Base-by-base conservation (phyloP, 1,139 yeast species). In the Blastobotrys aristatus region DNA sequence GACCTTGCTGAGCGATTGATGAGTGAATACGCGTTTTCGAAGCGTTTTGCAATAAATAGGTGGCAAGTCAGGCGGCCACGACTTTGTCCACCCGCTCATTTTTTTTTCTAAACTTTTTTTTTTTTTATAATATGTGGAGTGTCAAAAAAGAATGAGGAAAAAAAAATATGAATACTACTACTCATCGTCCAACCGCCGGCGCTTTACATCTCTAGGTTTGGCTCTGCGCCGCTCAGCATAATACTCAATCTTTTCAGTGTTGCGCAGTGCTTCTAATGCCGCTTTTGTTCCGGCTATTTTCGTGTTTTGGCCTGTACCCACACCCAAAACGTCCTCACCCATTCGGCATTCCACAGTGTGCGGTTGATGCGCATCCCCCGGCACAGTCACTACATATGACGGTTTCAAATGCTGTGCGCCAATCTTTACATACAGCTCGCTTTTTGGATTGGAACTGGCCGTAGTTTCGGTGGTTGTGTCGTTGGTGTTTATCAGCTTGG, bases 361-460 rank as follows among this genome's bases (percentile, higher is more conserved):
- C 74, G 76, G 52, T 3, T 49, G 38, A 24, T 67, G 69, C 10
- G 67, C 67, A 1, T 73, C 68, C 1, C 84, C 82, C 47, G 79
- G 79, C 13, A 81, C 80, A 18, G 74, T 70, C 26, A 68, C 63
- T 6, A 75, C 68, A 60, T 92, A 92, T 32, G 70, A 73, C 0
- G 95, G 84, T 35, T 79, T 81, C 50, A 75, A 67, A 3, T 78
- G 75, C 0, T 92, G 90, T 38, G 82, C 76, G 0, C 97, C 97
- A 46, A 92, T 80, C 44, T 84, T 69, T 1, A 90, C 80, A 60
- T 92, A 90, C 17, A 92, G 69, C 52, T 81, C 82, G 14, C 81
- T 76, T 59, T 92, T 92, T 13, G 94, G 87, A 44, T 77, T 76
- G 50, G 71, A 74, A 55, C 81, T 73, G 3, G 76, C 62, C 62